A percentile compares a stretch with the other conserved stretches of the same genome.
Evolutionary conservation across 2,329 filamentous ascomycete genomes (phyloP).

Genomic region (Davidsoniella eucalypti): DNA sequence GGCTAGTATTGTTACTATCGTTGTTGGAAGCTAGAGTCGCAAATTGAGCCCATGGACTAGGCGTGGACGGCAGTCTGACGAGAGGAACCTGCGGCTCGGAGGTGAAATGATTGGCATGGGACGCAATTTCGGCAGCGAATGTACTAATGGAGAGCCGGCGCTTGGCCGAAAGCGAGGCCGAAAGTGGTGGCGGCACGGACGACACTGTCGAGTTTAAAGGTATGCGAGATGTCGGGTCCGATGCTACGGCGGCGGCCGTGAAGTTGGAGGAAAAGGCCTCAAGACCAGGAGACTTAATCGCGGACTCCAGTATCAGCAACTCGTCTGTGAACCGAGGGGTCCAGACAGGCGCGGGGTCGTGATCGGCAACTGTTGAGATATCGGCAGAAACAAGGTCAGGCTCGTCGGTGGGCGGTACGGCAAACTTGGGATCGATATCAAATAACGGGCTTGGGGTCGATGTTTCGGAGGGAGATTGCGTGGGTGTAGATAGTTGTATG

Average conservation of each 20-base stretch:
- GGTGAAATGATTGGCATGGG: slow-evolving; percentile 47
- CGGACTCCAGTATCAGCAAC: not conserved
- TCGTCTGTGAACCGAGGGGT: slow-evolving; percentile 5
- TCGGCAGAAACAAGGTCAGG: no score
- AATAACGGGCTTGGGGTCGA: slow-evolving; percentile 1
- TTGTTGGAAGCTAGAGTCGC: no score
- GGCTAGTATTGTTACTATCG: no score
- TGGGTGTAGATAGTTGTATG: not conserved
- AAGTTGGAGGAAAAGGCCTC: not conserved
- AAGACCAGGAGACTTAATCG: not conserved
- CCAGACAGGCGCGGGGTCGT: not conserved
- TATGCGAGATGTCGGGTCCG: not conserved
- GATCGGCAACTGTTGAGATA: not conserved
- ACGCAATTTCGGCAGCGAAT: slow-evolving; percentile 33
- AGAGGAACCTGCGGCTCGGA: slow-evolving; percentile 38
- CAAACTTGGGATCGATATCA: not conserved
- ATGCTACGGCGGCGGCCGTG: not conserved
- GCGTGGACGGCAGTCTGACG: slow-evolving; percentile 44
- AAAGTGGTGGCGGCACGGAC: slow-evolving; percentile 14
- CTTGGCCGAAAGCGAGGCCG: slow-evolving; percentile 24
- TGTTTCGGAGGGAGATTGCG: not conserved
- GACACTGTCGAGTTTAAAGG: no score
- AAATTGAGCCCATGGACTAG: slow-evolving; percentile 16
- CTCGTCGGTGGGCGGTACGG: no score
- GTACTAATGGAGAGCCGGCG: slow-evolving; percentile 16